These are phyloP conservation scores for Phialocephala sp. DNA, from an alignment of 2,329 filamentous ascomycete genomes.

Conservation along the genomic window DNA sequence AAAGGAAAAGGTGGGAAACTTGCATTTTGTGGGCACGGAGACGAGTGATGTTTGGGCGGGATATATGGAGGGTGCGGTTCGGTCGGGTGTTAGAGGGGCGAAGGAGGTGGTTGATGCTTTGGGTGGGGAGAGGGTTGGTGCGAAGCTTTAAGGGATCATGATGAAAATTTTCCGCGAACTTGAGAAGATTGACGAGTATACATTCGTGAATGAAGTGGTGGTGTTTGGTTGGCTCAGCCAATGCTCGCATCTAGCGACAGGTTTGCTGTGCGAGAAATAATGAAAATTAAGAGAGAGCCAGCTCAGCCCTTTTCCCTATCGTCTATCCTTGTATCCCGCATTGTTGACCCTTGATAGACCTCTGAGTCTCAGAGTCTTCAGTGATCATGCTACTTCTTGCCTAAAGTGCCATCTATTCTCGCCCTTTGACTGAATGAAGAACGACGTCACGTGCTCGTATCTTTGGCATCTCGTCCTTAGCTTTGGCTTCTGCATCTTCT, in stretches of 20 bases:
- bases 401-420: background rate
- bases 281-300: background rate
- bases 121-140: background rate
- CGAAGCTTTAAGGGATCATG: slow-evolving; percentile 1
- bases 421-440: background rate
- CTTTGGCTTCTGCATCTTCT: background rate
- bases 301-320: background rate
- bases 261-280: background rate
- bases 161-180: background rate
- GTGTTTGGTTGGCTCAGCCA: background rate
- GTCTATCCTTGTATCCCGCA: background rate
- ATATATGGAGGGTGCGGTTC: slow-evolving; percentile 57
- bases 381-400: background rate
- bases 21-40: slow-evolving; percentile 59
- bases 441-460: background rate
- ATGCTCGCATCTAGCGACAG: background rate
- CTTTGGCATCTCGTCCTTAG: background rate
- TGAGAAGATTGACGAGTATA: background rate
- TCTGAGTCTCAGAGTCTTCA: background rate
- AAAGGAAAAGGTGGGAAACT: slow-evolving; percentile 45
- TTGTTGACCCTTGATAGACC: background rate
- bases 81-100: slow-evolving; percentile 51
- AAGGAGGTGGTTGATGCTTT: slow-evolving; percentile 45
- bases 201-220: background rate
- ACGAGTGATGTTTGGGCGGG: slow-evolving; percentile 55